These are phyloP conservation scores for Santalum album DNA, from an alignment of 164 flowering plant species.

Conservation along the genomic window DNA sequence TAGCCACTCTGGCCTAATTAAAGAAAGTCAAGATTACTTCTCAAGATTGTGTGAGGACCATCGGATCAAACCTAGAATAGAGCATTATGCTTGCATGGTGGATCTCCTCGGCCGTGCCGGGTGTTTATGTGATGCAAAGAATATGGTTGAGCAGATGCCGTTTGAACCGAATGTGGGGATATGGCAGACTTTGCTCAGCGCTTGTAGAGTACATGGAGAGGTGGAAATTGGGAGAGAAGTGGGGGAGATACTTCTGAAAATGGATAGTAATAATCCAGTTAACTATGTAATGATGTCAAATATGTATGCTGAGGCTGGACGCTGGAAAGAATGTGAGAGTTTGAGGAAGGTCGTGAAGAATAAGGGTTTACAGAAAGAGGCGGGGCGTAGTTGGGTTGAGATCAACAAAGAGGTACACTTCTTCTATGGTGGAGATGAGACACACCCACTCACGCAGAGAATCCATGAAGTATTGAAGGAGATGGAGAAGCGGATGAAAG, in stretches of 20 bases:
- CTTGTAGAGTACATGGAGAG: slow-evolving; percentile 66
- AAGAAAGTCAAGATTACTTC: slow-evolving; percentile 49
- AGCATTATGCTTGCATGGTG: slow-evolving; percentile 84
- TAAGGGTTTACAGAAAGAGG: slow-evolving; percentile 66
- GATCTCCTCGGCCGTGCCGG: slow-evolving; percentile 82
- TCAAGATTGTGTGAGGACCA: slow-evolving; percentile 27
- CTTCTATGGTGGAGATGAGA: slow-evolving; percentile 59
- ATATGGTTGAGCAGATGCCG: slow-evolving; percentile 54
- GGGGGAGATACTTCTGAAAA: slow-evolving; percentile 44
- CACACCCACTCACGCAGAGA: slow-evolving; percentile 40
- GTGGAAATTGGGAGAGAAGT: slow-evolving; percentile 55
- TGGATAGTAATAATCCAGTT: slow-evolving; percentile 54
- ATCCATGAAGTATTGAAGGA: slow-evolving; percentile 38
- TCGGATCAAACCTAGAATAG: slow-evolving; percentile 40
- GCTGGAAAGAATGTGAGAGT: slow-evolving; percentile 52
- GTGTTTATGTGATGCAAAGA: slow-evolving; percentile 49
- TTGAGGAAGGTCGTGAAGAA: slow-evolving; percentile 37
- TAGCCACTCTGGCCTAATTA: slow-evolving; percentile 69
- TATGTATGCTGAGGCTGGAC: slow-evolving; percentile 54
- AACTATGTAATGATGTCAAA: slow-evolving; percentile 81
- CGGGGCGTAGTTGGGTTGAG: slow-evolving; percentile 76
- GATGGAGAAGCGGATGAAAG: slow-evolving; percentile 55
- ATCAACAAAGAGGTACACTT: slow-evolving; percentile 53
- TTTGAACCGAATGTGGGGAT: slow-evolving; percentile 48
- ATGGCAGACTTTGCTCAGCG: slow-evolving; percentile 82